A percentile compares a stretch with the other conserved stretches of the same genome.
These are phyloP conservation scores for Elongisporangium senticosum DNA, from an alignment of 352 stramenopile species.

Conservation along the genomic window DNA sequence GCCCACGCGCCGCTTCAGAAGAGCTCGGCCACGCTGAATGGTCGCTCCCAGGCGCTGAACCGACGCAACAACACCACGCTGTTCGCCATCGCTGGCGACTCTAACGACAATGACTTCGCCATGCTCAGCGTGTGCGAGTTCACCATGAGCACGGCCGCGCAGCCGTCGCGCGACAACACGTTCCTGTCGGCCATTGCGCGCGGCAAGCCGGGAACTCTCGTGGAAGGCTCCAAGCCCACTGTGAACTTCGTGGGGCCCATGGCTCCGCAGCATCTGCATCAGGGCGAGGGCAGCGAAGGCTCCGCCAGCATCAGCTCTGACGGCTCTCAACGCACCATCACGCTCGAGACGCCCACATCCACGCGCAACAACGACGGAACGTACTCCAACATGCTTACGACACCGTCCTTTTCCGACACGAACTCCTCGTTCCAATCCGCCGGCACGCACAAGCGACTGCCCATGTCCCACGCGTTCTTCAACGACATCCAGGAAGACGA, in stretches of 20 bases:
- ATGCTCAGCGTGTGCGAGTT: constrained; percentile 75
- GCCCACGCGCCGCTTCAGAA: constrained; percentile 5
- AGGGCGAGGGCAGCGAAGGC: constrained; percentile 9
- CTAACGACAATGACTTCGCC: constrained; percentile 63
- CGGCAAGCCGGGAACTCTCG: background rate
- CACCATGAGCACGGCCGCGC: constrained; percentile 41
- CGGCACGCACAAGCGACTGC: constrained; percentile 1
- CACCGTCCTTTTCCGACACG: constrained; percentile 5
- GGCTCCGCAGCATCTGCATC: constrained; percentile 23
- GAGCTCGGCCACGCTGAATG: constrained; percentile 9
- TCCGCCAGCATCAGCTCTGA: constrained; percentile 19
- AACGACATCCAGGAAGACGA: constrained; percentile 64
- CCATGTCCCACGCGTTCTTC: constrained; percentile 28
- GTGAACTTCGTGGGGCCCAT: constrained; percentile 46
- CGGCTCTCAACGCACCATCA: constrained; percentile 5
- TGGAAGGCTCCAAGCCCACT: constrained; percentile 4
- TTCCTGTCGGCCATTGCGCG: constrained; percentile 37
- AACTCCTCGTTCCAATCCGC: background rate
- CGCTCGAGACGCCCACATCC: constrained; percentile 16
- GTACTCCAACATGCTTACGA: constrained; percentile 19
- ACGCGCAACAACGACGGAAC: constrained; percentile 16
- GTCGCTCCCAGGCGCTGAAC: constrained; percentile 1
- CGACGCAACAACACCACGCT: constrained; percentile 16
- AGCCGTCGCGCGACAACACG: constrained; percentile 25
- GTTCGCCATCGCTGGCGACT: constrained; percentile 17